Evolutionary conservation across 139 green algal species (phyloP), one percentile per base, ranked within the genome.

Genomic region (Coccomyxa sp.): DNA sequence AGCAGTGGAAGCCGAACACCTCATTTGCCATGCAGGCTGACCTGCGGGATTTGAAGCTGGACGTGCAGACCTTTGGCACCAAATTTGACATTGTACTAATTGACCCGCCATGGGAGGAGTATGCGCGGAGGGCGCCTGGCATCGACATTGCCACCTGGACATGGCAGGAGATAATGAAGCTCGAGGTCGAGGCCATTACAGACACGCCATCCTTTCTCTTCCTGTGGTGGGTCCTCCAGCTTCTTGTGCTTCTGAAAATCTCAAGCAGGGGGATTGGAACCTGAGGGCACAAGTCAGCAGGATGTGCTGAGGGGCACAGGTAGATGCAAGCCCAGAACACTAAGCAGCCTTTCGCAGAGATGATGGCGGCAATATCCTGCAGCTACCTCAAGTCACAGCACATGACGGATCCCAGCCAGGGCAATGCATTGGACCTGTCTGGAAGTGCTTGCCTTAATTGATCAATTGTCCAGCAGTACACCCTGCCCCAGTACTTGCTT

Each of bases 61-160:
- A 29, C 14, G 68, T 79, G 35, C 82, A 88, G 18, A 88, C 85
- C 0, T 92, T 95, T 75, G 90, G 90, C 55, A 95, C 90, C 40
- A 92, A 91, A 73, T 95, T 95, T 86, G 92, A 97, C 79, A 91
- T 95, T 34, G 92, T 95, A 40, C 73, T 97, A 38, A 85, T 97
- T 6, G 92, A 97, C 79, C 92, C 92, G 4, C 92, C 92, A 5
- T 96, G 91, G 92, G 89, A 94, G 77, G 92, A 97, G 83, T 97
- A 97, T 82, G 88, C 88, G 55, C 80, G 90, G 31, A 77, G 92
- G 18, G 92, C 89, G 27, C 91, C 92, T 24, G 84, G 88, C 8
- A 73, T 94, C 35, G 86, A 74, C 0, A 36, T 74, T 16, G 84
- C 90, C 41, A 78, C 74, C 29, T 97, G 92, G 92, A 80, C 68